phyloP scores from a whole-genome alignment of 345 rosid genomes.

The Pugionium cornutum region DNA sequence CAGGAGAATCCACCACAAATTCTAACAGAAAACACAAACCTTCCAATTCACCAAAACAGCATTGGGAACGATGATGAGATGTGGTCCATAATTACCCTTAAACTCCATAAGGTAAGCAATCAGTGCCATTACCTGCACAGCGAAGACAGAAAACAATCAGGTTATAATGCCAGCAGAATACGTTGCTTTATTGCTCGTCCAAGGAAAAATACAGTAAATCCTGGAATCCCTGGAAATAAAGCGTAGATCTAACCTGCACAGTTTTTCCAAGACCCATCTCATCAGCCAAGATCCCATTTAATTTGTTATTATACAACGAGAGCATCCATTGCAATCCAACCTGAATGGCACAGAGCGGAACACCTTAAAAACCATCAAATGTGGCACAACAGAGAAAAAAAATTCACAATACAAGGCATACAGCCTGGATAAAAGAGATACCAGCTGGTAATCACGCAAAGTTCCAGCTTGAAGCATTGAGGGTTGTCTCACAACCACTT shows the following conservation, averaged over 20 bases:
- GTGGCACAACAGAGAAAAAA: conserved; percentile 15
- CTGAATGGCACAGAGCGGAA: conserved; percentile 45
- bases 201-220: conserved; percentile 18
- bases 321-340: conserved; percentile 99
- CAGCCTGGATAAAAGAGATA: conserved; percentile 45
- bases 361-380: conserved; percentile 11
- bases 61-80: conserved; percentile 98
- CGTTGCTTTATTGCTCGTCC: conserved; percentile 20
- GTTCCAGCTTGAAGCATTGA: conserved; percentile 95
- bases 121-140: conserved; percentile 90
- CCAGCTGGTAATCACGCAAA: conserved; percentile 98
- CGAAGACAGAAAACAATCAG: conserved; percentile 32
- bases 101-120: conserved; percentile 99
- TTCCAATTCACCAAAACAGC: conserved; percentile 99
- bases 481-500: conserved; percentile 86
- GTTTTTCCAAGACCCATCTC: conserved; percentile 99
- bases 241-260: conserved; percentile 71
- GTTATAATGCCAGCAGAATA: conserved; percentile 17
- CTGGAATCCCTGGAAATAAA: conserved; percentile 21
- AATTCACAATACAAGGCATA: conserved; percentile 18
- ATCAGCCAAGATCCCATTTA: conserved; percentile 98
- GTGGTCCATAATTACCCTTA: conserved; percentile 99
- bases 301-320: conserved; percentile 93
- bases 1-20: not conserved
- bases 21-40: conserved; percentile 54